Conservation (phyloP, 2,329 filamentous ascomycete species). For the Colletotrichum tropicicola region DNA sequence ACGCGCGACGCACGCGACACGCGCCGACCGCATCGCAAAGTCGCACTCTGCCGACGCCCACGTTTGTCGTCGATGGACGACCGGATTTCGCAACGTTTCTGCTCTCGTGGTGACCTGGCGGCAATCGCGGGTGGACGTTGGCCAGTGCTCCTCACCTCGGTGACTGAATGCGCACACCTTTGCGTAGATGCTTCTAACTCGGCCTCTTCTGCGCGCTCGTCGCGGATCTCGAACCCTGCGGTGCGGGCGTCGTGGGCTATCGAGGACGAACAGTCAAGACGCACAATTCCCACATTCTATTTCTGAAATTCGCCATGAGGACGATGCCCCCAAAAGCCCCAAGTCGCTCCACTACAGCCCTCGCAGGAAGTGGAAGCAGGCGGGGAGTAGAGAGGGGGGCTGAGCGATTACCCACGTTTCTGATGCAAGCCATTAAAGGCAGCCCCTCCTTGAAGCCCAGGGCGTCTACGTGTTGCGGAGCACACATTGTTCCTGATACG, state of each 20-base stretch:
- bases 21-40: constrained; percentile 20
- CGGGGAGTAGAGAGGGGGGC: not conserved
- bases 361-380: constrained; percentile 8
- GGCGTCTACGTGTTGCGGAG: not conserved
- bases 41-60: constrained; percentile 3
- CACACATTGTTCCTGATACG: constrained; percentile 1
- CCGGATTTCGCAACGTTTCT: no score
- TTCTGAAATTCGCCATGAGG: not conserved
- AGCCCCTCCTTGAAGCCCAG: constrained; percentile 10
- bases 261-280: not conserved
- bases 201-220: not conserved
- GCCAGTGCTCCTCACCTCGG: not conserved
- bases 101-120: not conserved
- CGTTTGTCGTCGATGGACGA: no score
- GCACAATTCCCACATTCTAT: not conserved
- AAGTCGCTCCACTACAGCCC: not conserved
- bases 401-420: constrained; percentile 25
- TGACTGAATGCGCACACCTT: not conserved
- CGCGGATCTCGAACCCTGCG: not conserved
- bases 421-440: constrained; percentile 29
- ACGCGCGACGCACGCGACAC: constrained; percentile 24
- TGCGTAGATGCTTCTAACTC: not conserved
- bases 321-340: not conserved
- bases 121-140: constrained; percentile 11
- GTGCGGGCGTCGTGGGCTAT: not conserved